phyloP scores from a whole-genome alignment of 139 green algal species.

The Picochlorum sp. region DNA sequence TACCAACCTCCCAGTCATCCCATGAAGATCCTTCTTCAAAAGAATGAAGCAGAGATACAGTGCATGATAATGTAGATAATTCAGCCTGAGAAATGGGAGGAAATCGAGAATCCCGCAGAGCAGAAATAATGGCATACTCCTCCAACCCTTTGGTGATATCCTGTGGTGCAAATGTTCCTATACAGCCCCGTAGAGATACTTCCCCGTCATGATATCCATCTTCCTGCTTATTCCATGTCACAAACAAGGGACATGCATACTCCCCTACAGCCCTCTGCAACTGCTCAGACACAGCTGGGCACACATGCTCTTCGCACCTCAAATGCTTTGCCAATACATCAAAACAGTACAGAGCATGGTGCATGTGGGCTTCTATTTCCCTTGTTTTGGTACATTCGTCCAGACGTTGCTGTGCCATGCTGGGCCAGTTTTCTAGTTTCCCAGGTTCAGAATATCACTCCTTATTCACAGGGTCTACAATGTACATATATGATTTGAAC shows the following conservation, averaged over 20 bases:
- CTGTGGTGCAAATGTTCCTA: conserved; percentile 64
- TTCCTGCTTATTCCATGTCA: conserved; percentile 66
- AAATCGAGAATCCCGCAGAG: conserved; percentile 63
- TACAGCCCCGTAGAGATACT: conserved; percentile 58
- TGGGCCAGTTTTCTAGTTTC: too few species aligned
- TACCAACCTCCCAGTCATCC: conserved; percentile 63
- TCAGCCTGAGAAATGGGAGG: conserved; percentile 38
- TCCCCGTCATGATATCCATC: neutral
- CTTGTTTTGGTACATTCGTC: too few species aligned
- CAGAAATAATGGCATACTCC: conserved; percentile 70
- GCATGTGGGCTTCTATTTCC: too few species aligned
- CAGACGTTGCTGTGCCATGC: too few species aligned
- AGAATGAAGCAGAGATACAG: conserved; percentile 61
- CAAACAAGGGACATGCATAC: conserved; percentile 47
- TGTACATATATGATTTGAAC: too few species aligned
- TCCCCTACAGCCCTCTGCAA: neutral
- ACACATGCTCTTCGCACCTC: too few species aligned
- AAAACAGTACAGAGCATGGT: too few species aligned
- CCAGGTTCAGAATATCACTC: too few species aligned
- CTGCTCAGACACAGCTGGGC: too few species aligned
- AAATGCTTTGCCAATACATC: too few species aligned
- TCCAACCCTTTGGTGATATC: conserved; percentile 45
- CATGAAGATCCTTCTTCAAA: conserved; percentile 54
- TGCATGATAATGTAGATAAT: conserved; percentile 56
- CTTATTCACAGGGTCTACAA: too few species aligned